Conservation (phyloP, 169 alveolate genomes). For the Blepharisma undulans region DNA sequence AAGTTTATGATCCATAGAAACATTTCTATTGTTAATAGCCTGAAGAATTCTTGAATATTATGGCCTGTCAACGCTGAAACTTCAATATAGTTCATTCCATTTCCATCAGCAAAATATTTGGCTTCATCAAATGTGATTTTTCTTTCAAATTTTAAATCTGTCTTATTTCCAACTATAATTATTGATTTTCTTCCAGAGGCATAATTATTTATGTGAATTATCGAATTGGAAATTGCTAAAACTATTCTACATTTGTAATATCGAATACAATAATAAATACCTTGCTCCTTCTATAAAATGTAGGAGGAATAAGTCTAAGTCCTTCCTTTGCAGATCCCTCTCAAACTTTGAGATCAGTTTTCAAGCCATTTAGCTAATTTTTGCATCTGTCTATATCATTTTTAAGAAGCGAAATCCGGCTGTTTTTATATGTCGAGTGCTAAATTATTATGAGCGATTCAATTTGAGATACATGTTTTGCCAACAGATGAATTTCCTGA, state of each 20-base stretch:
- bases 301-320: conserved; percentile 94
- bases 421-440: too few species aligned
- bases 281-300: conserved; percentile 97
- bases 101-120: conserved; percentile 87
- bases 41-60: conserved; percentile 56
- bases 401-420: too few species aligned
- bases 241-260: conserved; percentile 93
- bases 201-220: conserved; percentile 93
- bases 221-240: conserved; percentile 93
- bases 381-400: too few species aligned
- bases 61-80: conserved; percentile 94
- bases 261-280: conserved; percentile 97
- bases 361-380: too few species aligned
- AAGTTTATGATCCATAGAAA: too few species aligned
- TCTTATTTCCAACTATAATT: conserved; percentile 97
- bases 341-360: conserved; percentile 90
- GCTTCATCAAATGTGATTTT: conserved; percentile 95
- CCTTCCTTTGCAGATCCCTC: conserved; percentile 97
- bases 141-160: conserved; percentile 90
- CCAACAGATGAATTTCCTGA: conserved; percentile 98
- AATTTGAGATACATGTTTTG: conserved; percentile 93
- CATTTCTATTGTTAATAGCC: neutral
- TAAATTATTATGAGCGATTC: conserved; percentile 94
- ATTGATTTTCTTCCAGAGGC: conserved; percentile 93
- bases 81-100: conserved; percentile 93